These are phyloP conservation scores for Sclerotiophoma versabilis DNA, from an alignment of 2,329 filamentous ascomycete species.

Conservation along the genomic window DNA sequence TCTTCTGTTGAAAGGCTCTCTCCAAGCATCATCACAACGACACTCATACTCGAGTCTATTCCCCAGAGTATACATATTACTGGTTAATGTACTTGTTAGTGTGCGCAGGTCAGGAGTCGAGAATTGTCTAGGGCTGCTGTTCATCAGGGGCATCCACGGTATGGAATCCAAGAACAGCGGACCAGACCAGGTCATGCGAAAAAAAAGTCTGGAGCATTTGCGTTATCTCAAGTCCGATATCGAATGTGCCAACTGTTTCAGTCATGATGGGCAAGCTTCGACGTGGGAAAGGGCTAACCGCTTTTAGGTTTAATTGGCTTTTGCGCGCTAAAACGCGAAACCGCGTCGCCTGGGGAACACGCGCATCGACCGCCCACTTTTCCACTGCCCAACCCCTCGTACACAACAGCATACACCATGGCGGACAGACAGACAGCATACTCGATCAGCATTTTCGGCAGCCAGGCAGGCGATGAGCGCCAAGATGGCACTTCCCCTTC, in stretches of 20 bases:
- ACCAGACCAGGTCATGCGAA: too few species aligned
- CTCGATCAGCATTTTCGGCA: conserved; percentile 78
- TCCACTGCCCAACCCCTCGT: conserved; percentile 20
- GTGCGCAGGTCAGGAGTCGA: too few species aligned
- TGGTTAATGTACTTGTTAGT: too few species aligned
- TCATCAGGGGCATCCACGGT: neutral
- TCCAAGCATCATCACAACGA: too few species aligned
- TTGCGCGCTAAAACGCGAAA: conserved; percentile 18
- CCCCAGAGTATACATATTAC: too few species aligned
- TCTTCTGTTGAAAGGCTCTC: too few species aligned
- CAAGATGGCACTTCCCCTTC: conserved; percentile 44
- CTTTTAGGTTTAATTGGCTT: conserved; percentile 11
- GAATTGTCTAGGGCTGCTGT: neutral
- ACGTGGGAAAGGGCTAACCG: conserved; percentile 1
- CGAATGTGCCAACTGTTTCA: too few species aligned
- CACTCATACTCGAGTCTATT: too few species aligned
- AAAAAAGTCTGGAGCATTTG: too few species aligned
- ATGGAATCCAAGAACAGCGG: too few species aligned
- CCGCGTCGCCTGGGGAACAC: conserved; percentile 32
- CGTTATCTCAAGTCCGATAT: too few species aligned
- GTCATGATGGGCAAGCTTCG: too few species aligned
- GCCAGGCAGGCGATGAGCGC: conserved; percentile 44
- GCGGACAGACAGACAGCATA: conserved; percentile 84
- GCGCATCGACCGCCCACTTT: conserved; percentile 26
- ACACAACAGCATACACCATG: conserved; percentile 32